Evolutionary conservation across 2,329 filamentous ascomycete species (phyloP), one percentile per base, ranked within the genome.

Genomic region (Alternaria sp.): DNA sequence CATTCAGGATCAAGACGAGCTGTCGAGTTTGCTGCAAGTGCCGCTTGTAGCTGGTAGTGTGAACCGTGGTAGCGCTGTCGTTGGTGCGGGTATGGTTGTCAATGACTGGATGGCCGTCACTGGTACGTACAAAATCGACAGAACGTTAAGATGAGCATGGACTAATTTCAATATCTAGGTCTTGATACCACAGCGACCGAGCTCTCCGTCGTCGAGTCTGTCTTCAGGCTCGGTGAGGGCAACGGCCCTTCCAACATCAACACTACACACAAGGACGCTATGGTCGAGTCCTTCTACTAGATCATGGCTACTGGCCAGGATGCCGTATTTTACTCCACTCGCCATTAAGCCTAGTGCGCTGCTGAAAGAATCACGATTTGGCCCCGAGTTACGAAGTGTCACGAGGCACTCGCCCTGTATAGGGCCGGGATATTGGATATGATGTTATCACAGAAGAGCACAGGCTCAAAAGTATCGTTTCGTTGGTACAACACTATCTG

Each of bases 271-370:
- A 98, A 97, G 88, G 95, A 98, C 81, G 96, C 94, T 70, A 97
- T 99, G 89, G 96, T 99, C 66, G 96, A 99, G 86, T 97, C 93
- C 75, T 99, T 98, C 85, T 99, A 99, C 85, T 99, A 87, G 87
- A 68, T 49, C 45, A 57, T n/a, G 45, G 57, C 12, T 51, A 44
- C 12, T 37, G 44, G 12, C 23, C 7, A 44, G 6, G 20, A 30
- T 23, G 2, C 9, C 8, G 10, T 46, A 8, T 45, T 18, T 41
- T 59, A 28, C 18, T 54, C 30, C 23, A 49, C 41, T 43, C 20
- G 33, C 26, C 18, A 47, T 49, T 9, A 11, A 25, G 46, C 41
- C 44, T 6, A 18, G 28, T 58, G 43, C n/a, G 47, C 25, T 28
- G 25, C 26, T 26, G 45, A 51, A 25, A 33, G 43, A 21, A 57